A percentile compares a stretch with the other conserved stretches of the same genome.
phyloP scores from a whole-genome alignment of 2,329 filamentous ascomycete species.

The Annulohypoxylon truncatum region DNA sequence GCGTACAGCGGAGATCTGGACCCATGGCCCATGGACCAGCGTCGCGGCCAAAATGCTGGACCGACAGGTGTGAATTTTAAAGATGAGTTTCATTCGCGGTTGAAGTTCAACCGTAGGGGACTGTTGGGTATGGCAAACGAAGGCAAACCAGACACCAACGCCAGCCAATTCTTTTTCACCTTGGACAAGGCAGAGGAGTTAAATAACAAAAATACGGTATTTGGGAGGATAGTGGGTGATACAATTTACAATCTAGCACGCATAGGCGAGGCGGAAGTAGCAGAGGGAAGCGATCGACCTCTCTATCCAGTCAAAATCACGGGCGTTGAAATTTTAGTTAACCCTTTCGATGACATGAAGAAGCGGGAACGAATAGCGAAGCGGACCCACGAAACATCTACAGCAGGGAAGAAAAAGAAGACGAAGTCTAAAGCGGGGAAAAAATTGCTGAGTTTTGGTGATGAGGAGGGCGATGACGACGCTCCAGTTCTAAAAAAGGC shows the following conservation, averaged over 20 bases:
- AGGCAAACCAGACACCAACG: constrained; percentile 80
- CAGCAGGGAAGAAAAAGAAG: constrained; percentile 67
- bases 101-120: constrained; percentile 93
- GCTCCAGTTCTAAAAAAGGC: constrained; percentile 76
- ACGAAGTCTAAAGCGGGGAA: constrained; percentile 78
- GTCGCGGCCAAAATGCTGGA: constrained; percentile 70
- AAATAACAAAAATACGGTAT: constrained; percentile 90
- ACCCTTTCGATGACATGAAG: constrained; percentile 85
- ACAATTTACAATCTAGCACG: constrained; percentile 96
- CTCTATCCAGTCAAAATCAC: constrained; percentile 86
- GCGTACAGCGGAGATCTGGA: constrained; percentile 79
- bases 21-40: constrained; percentile 75
- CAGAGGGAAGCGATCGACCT: constrained; percentile 82
- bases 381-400: constrained; percentile 58
- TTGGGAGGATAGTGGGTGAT: constrained; percentile 90
- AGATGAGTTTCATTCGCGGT: constrained; percentile 90
- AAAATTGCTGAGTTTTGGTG: constrained; percentile 81
- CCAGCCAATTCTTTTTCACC: constrained; percentile 97
- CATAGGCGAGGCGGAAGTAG: constrained; percentile 88
- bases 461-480: constrained; percentile 72
- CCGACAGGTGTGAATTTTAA: constrained; percentile 70
- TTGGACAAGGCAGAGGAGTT: constrained; percentile 86
- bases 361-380: constrained; percentile 71
- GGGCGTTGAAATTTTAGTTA: constrained; percentile 78
- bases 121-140: constrained; percentile 97